phyloP scores from a whole-genome alignment of 2,329 filamentous ascomycete species.

The Sclerotinia trifoliorum region DNA sequence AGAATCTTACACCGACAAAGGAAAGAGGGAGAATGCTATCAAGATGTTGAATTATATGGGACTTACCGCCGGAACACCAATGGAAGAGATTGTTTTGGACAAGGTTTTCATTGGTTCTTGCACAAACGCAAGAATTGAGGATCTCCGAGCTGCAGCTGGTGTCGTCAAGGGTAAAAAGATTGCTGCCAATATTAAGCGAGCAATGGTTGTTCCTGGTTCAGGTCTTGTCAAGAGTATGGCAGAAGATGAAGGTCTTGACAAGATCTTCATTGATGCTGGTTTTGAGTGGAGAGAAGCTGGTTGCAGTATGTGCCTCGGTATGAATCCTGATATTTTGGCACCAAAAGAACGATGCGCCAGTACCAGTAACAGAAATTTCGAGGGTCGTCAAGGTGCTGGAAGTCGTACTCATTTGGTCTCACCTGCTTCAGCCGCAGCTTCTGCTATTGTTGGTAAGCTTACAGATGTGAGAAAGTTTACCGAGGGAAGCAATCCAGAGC shows the following conservation, averaged over 20 bases:
- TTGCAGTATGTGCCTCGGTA: slow-evolving; percentile 98
- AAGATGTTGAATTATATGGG: slow-evolving; percentile 97
- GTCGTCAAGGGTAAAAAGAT: slow-evolving; percentile 86
- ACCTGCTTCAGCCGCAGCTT: slow-evolving; percentile 92
- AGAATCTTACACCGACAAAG: slow-evolving; percentile 76
- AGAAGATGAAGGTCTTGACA: slow-evolving; percentile 87
- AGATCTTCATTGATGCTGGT: slow-evolving; percentile 86
- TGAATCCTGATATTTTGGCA: slow-evolving; percentile 97
- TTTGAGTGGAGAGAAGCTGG: slow-evolving; percentile 98
- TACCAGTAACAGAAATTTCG: slow-evolving; percentile 96
- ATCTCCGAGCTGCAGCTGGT: slow-evolving; percentile 81
- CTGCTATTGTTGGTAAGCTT: slow-evolving; percentile 85
- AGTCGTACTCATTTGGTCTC: slow-evolving; percentile 96
- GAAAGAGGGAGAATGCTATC: slow-evolving; percentile 75
- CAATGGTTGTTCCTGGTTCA: slow-evolving; percentile 95
- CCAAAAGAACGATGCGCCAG: slow-evolving; percentile 91
- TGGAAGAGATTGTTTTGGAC: slow-evolving; percentile 90
- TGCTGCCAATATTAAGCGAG: slow-evolving; percentile 84
- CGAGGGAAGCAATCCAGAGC: slow-evolving; percentile 42
- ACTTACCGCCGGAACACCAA: slow-evolving; percentile 76
- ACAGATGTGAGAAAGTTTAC: slow-evolving; percentile 84
- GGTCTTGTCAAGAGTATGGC: slow-evolving; percentile 91
- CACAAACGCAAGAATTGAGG: slow-evolving; percentile 96
- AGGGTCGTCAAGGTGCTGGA: slow-evolving; percentile 88
- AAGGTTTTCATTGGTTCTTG: slow-evolving; percentile 98